Evolutionary conservation across 2,329 filamentous ascomycete genomes (phyloP).

Genomic region (Monosporascus cannonballus): DNA sequence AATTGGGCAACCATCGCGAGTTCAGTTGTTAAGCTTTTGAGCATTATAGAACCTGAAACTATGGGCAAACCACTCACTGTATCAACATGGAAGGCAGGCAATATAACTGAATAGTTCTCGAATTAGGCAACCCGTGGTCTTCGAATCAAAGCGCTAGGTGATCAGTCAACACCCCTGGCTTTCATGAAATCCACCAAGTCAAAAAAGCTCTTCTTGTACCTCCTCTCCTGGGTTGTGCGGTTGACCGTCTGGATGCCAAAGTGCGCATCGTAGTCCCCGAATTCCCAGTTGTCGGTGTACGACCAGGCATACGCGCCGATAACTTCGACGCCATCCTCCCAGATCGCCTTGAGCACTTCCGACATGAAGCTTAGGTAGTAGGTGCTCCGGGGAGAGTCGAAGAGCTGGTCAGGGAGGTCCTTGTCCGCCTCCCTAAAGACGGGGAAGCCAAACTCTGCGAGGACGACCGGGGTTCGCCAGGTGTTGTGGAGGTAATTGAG

Average conservation of each 20-base stretch:
- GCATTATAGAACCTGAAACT: no score
- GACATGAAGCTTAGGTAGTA: slow-evolving; percentile 51
- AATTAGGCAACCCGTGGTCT: no score
- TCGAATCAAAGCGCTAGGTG: no score
- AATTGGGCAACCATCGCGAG: no score
- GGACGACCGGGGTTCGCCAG: slow-evolving; percentile 40
- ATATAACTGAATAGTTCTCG: no score
- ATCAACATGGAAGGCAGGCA: no score
- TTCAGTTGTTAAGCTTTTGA: no score
- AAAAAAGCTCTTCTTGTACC: slow-evolving; percentile 54
- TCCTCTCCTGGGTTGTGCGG: slow-evolving; percentile 41
- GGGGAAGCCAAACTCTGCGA: slow-evolving; percentile 54
- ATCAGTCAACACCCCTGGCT: neutral
- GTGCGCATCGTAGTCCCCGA: slow-evolving; percentile 40
- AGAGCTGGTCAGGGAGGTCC: slow-evolving; percentile 42
- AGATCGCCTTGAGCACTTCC: slow-evolving; percentile 49
- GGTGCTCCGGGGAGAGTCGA: slow-evolving; percentile 44
- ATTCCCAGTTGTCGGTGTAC: slow-evolving; percentile 49
- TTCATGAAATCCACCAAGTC: slow-evolving; percentile 47
- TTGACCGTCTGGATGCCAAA: slow-evolving; percentile 55
- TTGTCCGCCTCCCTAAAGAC: slow-evolving; percentile 41
- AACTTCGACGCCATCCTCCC: slow-evolving; percentile 49
- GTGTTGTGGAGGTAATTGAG: slow-evolving; percentile 55
- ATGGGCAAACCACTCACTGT: no score
- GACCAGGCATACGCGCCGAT: slow-evolving; percentile 49